These are phyloP conservation scores for Saussurea involucrata DNA, from an alignment of 129 eudicot species.

Conservation along the genomic window DNA sequence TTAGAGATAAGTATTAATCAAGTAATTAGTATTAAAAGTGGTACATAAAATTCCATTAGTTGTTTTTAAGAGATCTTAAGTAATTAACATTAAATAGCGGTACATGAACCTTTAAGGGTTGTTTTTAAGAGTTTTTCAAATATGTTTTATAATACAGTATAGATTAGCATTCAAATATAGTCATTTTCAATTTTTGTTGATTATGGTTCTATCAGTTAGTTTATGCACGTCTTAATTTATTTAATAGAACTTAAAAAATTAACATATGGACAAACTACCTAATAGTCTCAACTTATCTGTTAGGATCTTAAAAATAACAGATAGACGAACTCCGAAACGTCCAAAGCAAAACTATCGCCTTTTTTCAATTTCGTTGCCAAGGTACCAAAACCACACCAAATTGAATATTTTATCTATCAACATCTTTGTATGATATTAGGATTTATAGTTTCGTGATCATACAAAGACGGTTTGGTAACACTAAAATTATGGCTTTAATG, in stretches of 20 bases:
- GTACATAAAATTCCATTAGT: too few relatives aligned
- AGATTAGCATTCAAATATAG: background rate
- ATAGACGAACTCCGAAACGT: background rate
- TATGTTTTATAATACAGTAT: too few relatives aligned
- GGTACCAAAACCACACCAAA: background rate
- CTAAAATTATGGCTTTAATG: background rate
- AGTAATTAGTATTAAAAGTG: too few relatives aligned
- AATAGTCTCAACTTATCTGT: background rate
- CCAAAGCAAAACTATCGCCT: background rate
- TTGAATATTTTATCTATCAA: background rate
- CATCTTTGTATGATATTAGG: background rate
- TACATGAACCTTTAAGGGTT: too few relatives aligned
- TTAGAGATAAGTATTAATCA: too few relatives aligned
- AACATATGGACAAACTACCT: too few relatives aligned
- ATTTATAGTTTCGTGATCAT: background rate
- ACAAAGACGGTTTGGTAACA: background rate
- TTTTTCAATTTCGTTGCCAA: background rate
- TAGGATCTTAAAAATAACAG: background rate
- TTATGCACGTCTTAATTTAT: background rate
- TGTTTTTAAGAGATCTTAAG: too few relatives aligned
- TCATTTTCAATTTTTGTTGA: background rate
- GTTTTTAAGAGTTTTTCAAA: too few relatives aligned
- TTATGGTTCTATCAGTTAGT: background rate
- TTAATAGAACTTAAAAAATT: too few relatives aligned
- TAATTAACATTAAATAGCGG: too few relatives aligned